A percentile compares a stretch with the other conserved stretches of the same genome.
Conservation (phyloP, 1,139 yeast species). For the Blastobotrys persicus region DNA sequence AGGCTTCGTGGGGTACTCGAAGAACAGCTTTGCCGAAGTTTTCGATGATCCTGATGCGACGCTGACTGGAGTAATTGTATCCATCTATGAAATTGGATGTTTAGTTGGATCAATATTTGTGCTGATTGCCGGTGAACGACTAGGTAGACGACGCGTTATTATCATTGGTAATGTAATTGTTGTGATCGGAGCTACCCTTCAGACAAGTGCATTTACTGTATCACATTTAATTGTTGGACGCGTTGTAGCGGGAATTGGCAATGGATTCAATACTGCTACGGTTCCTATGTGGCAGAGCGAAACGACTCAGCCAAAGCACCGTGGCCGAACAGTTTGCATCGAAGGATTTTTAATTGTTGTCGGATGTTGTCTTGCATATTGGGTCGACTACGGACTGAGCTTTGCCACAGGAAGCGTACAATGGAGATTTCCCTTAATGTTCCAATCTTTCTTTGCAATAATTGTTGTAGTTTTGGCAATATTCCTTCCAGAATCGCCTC, state of each 20-base stretch:
- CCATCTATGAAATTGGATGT: slow-evolving; percentile 76
- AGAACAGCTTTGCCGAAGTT: not conserved
- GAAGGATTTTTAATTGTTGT: slow-evolving; percentile 70
- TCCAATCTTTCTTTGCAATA: slow-evolving; percentile 26
- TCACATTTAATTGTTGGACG: slow-evolving; percentile 75
- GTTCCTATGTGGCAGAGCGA: slow-evolving; percentile 84
- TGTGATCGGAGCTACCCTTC: slow-evolving; percentile 61
- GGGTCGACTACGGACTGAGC: slow-evolving; percentile 72
- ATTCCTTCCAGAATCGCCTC: slow-evolving; percentile 61
- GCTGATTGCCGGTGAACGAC: slow-evolving; percentile 57
- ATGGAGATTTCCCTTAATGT: slow-evolving; percentile 49
- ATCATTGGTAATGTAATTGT: slow-evolving; percentile 58
- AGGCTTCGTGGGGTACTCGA: slow-evolving; percentile 29
- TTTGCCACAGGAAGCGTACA: slow-evolving; percentile 41
- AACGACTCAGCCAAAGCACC: slow-evolving; percentile 64
- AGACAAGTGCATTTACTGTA: slow-evolving; percentile 53
- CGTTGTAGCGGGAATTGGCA: slow-evolving; percentile 74
- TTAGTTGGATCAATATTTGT: slow-evolving; percentile 66
- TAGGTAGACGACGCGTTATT: slow-evolving; percentile 67
- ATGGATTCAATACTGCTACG: slow-evolving; percentile 75
- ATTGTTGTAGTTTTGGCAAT: slow-evolving; percentile 27
- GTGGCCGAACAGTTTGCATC: slow-evolving; percentile 68
- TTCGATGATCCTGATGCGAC: slow-evolving; percentile 20
- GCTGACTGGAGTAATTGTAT: slow-evolving; percentile 33
- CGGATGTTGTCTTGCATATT: slow-evolving; percentile 69